Percentiles rank a stretch among this genome's conserved stretches.
phyloP scores from a whole-genome alignment of 345 rosid genomes.

The Gossypium stocksii region DNA sequence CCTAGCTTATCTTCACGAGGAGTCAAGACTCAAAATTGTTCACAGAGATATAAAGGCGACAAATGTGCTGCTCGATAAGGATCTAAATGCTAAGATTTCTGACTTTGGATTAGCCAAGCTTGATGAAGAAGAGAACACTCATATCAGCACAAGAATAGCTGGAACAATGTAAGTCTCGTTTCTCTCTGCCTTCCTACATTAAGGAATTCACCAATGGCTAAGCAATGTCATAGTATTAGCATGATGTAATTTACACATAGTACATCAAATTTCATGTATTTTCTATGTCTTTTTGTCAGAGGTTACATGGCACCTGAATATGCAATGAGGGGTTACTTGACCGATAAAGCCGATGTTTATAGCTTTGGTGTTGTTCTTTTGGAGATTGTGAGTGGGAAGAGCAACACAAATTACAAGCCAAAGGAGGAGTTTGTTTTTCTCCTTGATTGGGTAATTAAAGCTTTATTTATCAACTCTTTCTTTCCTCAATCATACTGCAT shows the following conservation, averaged over 20 bases:
- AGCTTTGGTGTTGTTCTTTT: conserved; percentile 80
- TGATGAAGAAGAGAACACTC: conserved; percentile 69
- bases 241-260: not conserved
- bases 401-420: conserved; percentile 94
- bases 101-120: conserved; percentile 75
- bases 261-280: not conserved
- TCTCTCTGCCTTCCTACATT: not conserved
- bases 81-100: conserved; percentile 60
- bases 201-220: not conserved
- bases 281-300: conserved; percentile 29
- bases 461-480: not conserved
- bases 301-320: conserved; percentile 99
- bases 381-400: conserved; percentile 88
- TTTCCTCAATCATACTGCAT: not conserved
- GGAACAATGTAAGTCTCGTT: conserved; percentile 52
- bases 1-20: conserved; percentile 60
- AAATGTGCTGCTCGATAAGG: conserved; percentile 62
- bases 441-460: conserved; percentile 68
- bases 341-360: conserved; percentile 89
- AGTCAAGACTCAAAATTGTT: conserved; percentile 65
- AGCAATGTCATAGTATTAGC: not conserved
- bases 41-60: conserved; percentile 73
- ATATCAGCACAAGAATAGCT: conserved; percentile 67
- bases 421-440: conserved; percentile 93
- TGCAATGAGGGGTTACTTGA: conserved; percentile 97